Percentiles rank a stretch among this genome's conserved stretches.
phyloP scores from a whole-genome alignment of 805 yeast genomes.

The Candida dendrica region DNA sequence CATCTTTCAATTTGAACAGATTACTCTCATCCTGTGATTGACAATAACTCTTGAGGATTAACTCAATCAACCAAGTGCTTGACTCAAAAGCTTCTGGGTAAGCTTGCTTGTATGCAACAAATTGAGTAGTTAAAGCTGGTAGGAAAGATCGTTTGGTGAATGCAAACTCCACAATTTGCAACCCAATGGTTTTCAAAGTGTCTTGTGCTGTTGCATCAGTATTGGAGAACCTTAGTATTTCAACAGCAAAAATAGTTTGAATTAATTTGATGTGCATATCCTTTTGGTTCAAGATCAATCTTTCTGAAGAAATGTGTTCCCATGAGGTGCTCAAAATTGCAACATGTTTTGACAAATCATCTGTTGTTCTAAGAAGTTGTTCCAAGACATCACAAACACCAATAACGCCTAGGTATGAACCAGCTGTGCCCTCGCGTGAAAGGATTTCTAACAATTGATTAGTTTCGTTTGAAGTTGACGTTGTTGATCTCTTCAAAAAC shows the following conservation, averaged over 20 bases:
- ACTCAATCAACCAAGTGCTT: slow-evolving; percentile 41
- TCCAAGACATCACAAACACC: slow-evolving; percentile 11
- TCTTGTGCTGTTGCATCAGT: slow-evolving; percentile 21
- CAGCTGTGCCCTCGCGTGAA: slow-evolving; percentile 7
- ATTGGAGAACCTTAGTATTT: slow-evolving; percentile 31
- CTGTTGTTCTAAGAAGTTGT: slow-evolving; percentile 11
- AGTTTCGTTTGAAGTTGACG: slow-evolving; percentile 19
- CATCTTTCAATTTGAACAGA: slow-evolving; percentile 51
- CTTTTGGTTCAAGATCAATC: slow-evolving; percentile 61
- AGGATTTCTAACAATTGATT: not conserved
- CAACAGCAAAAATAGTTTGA: slow-evolving; percentile 36
- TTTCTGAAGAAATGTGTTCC: slow-evolving; percentile 47
- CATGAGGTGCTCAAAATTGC: slow-evolving; percentile 41
- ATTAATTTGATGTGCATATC: slow-evolving; percentile 54
- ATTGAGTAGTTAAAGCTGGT: slow-evolving; percentile 44
- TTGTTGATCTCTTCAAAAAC: slow-evolving; percentile 10
- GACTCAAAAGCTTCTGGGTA: slow-evolving; percentile 29
- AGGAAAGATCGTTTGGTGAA: slow-evolving; percentile 62
- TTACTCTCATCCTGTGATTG: slow-evolving; percentile 49
- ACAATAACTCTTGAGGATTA: slow-evolving; percentile 39
- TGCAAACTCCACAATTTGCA: slow-evolving; percentile 39
- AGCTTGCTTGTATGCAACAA: slow-evolving; percentile 37
- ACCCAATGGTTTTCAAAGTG: slow-evolving; percentile 24
- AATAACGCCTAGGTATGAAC: slow-evolving; percentile 7
- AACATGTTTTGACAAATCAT: slow-evolving; percentile 21